Evolutionary conservation across 768 basidiomycete species (phyloP), one percentile per base, ranked within the genome.

Genomic region (Leccinum aurantiacum): DNA sequence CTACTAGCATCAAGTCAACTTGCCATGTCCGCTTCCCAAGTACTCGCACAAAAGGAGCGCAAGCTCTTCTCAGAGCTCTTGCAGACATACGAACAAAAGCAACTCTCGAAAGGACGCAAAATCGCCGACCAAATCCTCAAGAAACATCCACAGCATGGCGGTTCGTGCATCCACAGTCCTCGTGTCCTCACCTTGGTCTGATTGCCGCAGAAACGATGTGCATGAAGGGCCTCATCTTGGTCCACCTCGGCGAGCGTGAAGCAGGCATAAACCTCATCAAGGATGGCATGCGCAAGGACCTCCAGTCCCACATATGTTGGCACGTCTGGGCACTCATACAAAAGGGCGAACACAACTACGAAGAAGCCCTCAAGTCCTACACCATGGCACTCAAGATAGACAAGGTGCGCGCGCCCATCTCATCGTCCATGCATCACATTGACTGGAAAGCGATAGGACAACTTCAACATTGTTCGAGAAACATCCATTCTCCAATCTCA

Each of bases 271-370:
- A 90, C 38, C 82, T 93, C 49, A 89, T 93, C 65, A 89, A 90
- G 78, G 88, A 91, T 66, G 94, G 94, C 59, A 82, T 93, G 64
- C 82, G 85, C 47, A 79, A 87, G 51, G 92, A 95, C 75, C 76
- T 92, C 57, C 88, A 84, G 33, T 95, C 93, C 19, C 95, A 98
- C 69, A 98, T 99, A 70, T 90, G 89, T 71, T 98, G 97, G 95
- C 97, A 99, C 75, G 96, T 98, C 64, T 91, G 93, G 71, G 97
- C 94, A 27, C 88, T 99, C 68, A 86, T 97, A 22, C 91, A 95
- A 73, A 93, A 96, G 74, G 89, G 89, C 9, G 91, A 97, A 72
- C 95, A 91, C 75, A 93, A 96, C 70, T 98, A 93, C 67, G 92
- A 93, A 64, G 94, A 95, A 68, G 95, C 97, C 1, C 80, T 93